phyloP scores from a whole-genome alignment of 805 yeast genomes.

The Pichia eremophila region DNA sequence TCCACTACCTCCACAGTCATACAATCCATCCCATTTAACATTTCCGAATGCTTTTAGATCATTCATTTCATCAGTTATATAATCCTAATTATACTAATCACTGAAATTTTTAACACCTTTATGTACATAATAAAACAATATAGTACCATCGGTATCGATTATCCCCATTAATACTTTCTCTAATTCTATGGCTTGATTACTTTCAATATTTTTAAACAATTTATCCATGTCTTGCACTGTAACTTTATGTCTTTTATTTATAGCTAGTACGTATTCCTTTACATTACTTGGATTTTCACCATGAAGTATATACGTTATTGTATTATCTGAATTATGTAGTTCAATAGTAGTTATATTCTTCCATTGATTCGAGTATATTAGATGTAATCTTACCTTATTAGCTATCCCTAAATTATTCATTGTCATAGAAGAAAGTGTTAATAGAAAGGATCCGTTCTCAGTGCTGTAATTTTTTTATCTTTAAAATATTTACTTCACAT shows the following conservation, averaged over 20 bases:
- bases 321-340: not conserved
- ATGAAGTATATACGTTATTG: slow-evolving; percentile 1
- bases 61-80: not conserved
- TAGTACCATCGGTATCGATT: slow-evolving; percentile 56
- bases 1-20: too few relatives aligned
- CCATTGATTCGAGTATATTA: slow-evolving; percentile 40
- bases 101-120: slow-evolving; percentile 43
- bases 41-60: not conserved
- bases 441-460: not conserved
- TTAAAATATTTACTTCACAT: too few relatives aligned
- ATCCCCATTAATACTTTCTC: slow-evolving; percentile 44
- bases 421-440: not conserved
- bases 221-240: slow-evolving; percentile 30
- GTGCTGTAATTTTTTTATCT: not conserved
- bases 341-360: slow-evolving; percentile 12
- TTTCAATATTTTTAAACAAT: slow-evolving; percentile 29
- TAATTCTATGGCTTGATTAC: slow-evolving; percentile 10
- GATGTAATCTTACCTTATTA: slow-evolving; percentile 31
- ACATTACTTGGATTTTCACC: slow-evolving; percentile 1
- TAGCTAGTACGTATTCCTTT: slow-evolving; percentile 30
- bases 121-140: slow-evolving; percentile 59
- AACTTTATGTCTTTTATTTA: slow-evolving; percentile 21
- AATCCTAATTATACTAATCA: not conserved
- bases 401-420: slow-evolving; percentile 14
- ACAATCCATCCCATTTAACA: too few relatives aligned